Percentiles rank a stretch among this genome's conserved stretches.
phyloP scores from a whole-genome alignment of 2,329 filamentous ascomycete genomes.

The Cyanodermella asteris region DNA sequence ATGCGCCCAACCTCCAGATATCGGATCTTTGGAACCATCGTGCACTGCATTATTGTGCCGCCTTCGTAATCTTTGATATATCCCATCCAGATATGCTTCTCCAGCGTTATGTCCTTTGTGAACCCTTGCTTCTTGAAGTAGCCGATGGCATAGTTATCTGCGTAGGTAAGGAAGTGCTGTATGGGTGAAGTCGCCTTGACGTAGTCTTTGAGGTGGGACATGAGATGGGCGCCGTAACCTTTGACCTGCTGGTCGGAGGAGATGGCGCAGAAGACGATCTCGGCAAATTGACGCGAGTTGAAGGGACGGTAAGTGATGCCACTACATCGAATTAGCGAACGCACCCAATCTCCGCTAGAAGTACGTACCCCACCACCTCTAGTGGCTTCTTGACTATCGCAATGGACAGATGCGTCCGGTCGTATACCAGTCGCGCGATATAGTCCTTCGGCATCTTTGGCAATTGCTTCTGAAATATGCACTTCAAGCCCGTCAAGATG shows the following conservation, averaged over 20 bases:
- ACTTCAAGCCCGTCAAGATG: slow-evolving; percentile 86
- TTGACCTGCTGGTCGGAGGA: slow-evolving; percentile 97
- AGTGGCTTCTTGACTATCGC: slow-evolving; percentile 93
- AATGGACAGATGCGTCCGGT: slow-evolving; percentile 86
- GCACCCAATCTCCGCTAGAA: not conserved
- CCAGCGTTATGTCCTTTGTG: slow-evolving; percentile 91
- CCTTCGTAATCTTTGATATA: slow-evolving; percentile 99
- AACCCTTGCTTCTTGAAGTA: slow-evolving; percentile 99
- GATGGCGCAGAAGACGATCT: slow-evolving; percentile 97
- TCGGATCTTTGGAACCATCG: slow-evolving; percentile 83
- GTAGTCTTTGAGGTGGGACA: slow-evolving; percentile 95
- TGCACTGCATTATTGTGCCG: slow-evolving; percentile 97
- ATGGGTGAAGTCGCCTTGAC: slow-evolving; percentile 91
- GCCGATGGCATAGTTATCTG: slow-evolving; percentile 95
- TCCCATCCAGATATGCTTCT: slow-evolving; percentile 87
- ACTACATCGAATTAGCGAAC: slow-evolving; percentile 21
- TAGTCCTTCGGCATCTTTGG: slow-evolving; percentile 99
- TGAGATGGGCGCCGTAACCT: slow-evolving; percentile 90
- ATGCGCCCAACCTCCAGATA: slow-evolving; percentile 86
- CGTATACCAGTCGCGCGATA: slow-evolving; percentile 90
- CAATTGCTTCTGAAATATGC: slow-evolving; percentile 94
- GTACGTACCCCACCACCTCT: slow-evolving; percentile 51
- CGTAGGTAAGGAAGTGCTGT: slow-evolving; percentile 97
- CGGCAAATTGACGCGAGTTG: slow-evolving; percentile 75
- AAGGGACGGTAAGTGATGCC: slow-evolving; percentile 95